Evolutionary conservation across 2,329 filamentous ascomycete species (phyloP).

Genomic region (Sporothrix dimorphospora): DNA sequence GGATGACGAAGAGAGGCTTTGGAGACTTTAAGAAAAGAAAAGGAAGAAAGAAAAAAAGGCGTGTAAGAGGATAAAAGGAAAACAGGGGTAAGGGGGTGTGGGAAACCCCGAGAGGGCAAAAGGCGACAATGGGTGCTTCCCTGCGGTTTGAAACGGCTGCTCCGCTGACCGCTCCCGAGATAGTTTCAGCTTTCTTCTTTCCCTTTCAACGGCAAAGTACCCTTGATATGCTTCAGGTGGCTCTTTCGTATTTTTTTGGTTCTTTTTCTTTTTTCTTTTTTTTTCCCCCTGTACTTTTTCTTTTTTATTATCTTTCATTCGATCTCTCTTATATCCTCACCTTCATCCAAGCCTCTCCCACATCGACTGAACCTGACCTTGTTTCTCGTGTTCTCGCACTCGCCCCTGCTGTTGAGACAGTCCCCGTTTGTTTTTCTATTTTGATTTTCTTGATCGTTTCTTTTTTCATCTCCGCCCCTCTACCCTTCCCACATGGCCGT

Average conservation of each 20-base stretch:
- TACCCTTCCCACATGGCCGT: background rate
- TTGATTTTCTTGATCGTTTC: background rate
- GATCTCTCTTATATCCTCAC: background rate
- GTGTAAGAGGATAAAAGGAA: constrained; percentile 11
- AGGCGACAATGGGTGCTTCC: background rate
- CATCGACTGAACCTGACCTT: no score
- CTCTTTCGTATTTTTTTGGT: background rate
- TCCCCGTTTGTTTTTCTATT: background rate
- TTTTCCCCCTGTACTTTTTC: background rate
- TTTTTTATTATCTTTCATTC: background rate
- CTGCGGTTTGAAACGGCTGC: constrained; percentile 28
- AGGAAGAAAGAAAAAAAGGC: background rate
- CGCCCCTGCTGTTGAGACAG: background rate
- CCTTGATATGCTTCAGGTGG: background rate
- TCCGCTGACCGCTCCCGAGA: constrained; percentile 27
- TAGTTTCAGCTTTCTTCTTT: constrained; percentile 27
- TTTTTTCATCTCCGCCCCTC: background rate
- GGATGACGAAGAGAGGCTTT: background rate
- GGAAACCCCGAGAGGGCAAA: background rate
- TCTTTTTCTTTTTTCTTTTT: background rate
- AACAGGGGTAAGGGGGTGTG: constrained; percentile 24
- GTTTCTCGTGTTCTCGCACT: constrained; percentile 1
- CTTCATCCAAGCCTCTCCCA: no score
- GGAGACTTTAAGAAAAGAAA: background rate
- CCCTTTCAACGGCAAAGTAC: background rate